Percentiles rank a stretch among this genome's conserved stretches.
phyloP scores from a whole-genome alignment of 768 basidiomycete genomes.

The Suillus clintonianus region DNA sequence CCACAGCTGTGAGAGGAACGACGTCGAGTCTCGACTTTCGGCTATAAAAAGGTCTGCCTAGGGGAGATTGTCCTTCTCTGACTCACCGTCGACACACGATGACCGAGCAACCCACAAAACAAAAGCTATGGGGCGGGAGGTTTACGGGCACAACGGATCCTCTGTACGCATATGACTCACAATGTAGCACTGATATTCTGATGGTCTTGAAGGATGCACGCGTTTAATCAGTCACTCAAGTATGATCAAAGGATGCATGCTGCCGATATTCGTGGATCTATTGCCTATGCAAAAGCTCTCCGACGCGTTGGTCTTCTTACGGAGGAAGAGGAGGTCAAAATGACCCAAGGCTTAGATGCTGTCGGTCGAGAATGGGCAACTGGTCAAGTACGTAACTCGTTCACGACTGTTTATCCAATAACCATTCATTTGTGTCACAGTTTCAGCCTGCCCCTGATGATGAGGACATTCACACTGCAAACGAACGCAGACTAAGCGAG shows the following conservation, averaged over 20 bases:
- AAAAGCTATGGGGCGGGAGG: constrained; percentile 87
- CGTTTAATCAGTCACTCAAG: constrained; percentile 92
- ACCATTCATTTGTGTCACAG: constrained; percentile 35
- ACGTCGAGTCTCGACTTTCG: too few species aligned
- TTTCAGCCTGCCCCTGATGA: constrained; percentile 84
- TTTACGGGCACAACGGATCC: constrained; percentile 89
- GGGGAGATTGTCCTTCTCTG: not conserved
- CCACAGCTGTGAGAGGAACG: not conserved
- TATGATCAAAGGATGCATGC: constrained; percentile 95
- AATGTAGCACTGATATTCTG: constrained; percentile 1
- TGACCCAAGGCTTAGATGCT: constrained; percentile 68
- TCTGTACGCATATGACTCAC: constrained; percentile 14
- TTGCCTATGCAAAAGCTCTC: constrained; percentile 92
- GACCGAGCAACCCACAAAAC: constrained; percentile 49
- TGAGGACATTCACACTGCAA: constrained; percentile 99
- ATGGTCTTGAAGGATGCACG: constrained; percentile 77
- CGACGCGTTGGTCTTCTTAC: constrained; percentile 80
- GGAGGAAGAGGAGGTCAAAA: constrained; percentile 68
- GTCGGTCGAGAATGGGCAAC: constrained; percentile 88
- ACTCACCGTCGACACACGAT: constrained; percentile 22
- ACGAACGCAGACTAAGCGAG: constrained; percentile 92
- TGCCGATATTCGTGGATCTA: constrained; percentile 90
- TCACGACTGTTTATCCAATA: not conserved
- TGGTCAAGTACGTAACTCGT: constrained; percentile 56
- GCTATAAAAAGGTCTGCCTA: not conserved